These are phyloP conservation scores for Parachlorella kessleri DNA, from an alignment of 139 green algal species.

Conservation along the genomic window DNA sequence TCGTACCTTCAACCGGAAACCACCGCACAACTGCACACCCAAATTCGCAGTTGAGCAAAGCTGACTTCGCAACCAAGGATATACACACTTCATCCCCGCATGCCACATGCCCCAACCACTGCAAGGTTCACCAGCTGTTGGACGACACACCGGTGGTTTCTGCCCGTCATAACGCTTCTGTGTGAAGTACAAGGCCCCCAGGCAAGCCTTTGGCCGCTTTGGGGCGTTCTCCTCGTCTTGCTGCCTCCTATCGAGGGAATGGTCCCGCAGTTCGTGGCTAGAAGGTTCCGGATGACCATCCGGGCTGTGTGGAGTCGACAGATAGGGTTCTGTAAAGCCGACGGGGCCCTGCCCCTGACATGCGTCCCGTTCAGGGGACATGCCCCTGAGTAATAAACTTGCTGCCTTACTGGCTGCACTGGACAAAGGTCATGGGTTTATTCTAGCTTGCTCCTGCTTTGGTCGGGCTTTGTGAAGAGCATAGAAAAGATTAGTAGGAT, in stretches of 20 bases:
- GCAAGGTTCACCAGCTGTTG: not conserved
- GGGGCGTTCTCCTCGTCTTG: not conserved
- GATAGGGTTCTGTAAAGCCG: too few relatives aligned
- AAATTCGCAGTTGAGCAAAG: not conserved
- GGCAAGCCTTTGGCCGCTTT: slow-evolving; percentile 8
- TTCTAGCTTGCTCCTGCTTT: too few relatives aligned
- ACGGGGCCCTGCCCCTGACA: too few relatives aligned
- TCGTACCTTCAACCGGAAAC: slow-evolving; percentile 13
- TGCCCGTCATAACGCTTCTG: slow-evolving; percentile 16
- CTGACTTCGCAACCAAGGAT: too few relatives aligned
- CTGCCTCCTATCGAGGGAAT: not conserved
- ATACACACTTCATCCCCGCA: not conserved
- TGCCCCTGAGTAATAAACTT: too few relatives aligned
- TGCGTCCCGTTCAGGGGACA: too few relatives aligned
- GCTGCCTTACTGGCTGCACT: too few relatives aligned
- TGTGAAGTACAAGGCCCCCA: slow-evolving; percentile 29
- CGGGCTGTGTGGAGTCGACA: too few relatives aligned
- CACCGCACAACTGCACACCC: slow-evolving; percentile 24
- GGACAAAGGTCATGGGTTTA: too few relatives aligned
- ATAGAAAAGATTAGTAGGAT: too few relatives aligned
- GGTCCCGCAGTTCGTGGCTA: not conserved
- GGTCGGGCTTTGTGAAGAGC: too few relatives aligned
- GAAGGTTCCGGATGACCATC: too few relatives aligned
- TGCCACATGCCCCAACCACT: not conserved
- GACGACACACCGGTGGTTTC: slow-evolving; percentile 23